Evolutionary conservation across 495 filamentous ascomycete genomes (phyloP).

Genomic region (Annulohypoxylon maeteangense): DNA sequence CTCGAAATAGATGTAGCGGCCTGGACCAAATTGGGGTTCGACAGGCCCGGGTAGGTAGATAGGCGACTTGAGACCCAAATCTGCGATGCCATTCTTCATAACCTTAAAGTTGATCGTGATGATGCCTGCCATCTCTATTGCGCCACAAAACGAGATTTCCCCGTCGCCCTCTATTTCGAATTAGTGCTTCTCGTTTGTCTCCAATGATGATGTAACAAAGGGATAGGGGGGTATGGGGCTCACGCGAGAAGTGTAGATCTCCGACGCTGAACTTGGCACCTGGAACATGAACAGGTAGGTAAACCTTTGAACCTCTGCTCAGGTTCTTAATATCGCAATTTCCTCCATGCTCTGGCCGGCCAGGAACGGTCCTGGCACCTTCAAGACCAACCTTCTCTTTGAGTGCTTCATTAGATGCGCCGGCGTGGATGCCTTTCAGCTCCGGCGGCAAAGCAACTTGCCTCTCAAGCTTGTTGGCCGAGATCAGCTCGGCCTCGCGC

Average conservation of each 20-base stretch:
- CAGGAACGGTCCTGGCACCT: conserved; percentile 89
- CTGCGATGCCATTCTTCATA: conserved; percentile 82
- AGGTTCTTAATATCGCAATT: conserved; percentile 95
- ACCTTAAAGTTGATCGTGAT: conserved; percentile 93
- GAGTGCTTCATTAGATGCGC: conserved; percentile 68
- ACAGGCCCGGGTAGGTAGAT: conserved; percentile 92
- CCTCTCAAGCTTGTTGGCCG: conserved; percentile 71
- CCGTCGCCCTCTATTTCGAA: conserved; percentile 76
- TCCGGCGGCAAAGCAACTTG: conserved; percentile 85
- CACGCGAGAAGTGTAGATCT: conserved; percentile 85
- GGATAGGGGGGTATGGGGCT: conserved; percentile 33
- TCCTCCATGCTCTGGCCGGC: conserved; percentile 73
- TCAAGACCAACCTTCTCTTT: conserved; percentile 83
- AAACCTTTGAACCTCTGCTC: conserved; percentile 85
- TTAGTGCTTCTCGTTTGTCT: background rate
- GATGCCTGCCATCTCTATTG: conserved; percentile 95
- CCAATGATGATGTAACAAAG: background rate
- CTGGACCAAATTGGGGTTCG: conserved; percentile 89
- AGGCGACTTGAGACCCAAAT: conserved; percentile 83
- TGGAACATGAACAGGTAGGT: conserved; percentile 82
- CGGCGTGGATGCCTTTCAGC: conserved; percentile 75
- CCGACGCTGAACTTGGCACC: conserved; percentile 95
- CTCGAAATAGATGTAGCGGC: conserved; percentile 90
- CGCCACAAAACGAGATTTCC: conserved; percentile 95
- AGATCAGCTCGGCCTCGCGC: conserved; percentile 81